phyloP scores from a whole-genome alignment of 805 yeast species.

The Hanseniaspora guilliermondii region DNA sequence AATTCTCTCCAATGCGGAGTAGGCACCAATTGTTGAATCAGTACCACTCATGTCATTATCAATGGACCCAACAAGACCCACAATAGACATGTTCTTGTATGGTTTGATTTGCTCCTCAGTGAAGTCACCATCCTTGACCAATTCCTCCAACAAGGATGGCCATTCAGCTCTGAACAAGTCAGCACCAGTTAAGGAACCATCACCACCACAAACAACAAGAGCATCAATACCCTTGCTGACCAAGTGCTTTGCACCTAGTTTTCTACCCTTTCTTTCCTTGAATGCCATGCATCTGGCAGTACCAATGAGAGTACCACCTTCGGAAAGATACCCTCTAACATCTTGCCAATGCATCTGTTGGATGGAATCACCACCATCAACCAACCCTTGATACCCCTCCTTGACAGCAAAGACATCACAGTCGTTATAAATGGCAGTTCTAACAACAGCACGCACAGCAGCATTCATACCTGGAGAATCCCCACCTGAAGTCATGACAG shows the following conservation, averaged over 20 bases:
- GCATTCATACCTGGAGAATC: slow-evolving; percentile 99
- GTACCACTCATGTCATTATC: slow-evolving; percentile 97
- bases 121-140: slow-evolving; percentile 44
- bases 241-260: slow-evolving; percentile 71
- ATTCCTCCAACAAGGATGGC: slow-evolving; percentile 75
- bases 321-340: slow-evolving; percentile 82
- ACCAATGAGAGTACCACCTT: slow-evolving; percentile 93
- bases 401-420: slow-evolving; percentile 85
- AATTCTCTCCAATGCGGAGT: slow-evolving; percentile 82
- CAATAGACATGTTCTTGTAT: slow-evolving; percentile 65
- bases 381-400: slow-evolving; percentile 93
- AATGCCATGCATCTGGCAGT: slow-evolving; percentile 88
- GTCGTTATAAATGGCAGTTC: slow-evolving; percentile 75
- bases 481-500: slow-evolving; percentile 97
- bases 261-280: slow-evolving; percentile 73
- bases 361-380: slow-evolving; percentile 69
- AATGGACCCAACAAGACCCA: slow-evolving; percentile 92
- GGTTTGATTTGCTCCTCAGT: slow-evolving; percentile 47
- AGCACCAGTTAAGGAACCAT: slow-evolving; percentile 96
- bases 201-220: slow-evolving; percentile 94
- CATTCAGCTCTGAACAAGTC: slow-evolving; percentile 88
- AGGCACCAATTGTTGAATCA: slow-evolving; percentile 93
- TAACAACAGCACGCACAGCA: slow-evolving; percentile 85
- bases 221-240: slow-evolving; percentile 86
- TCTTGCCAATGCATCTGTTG: slow-evolving; percentile 82